These are phyloP conservation scores for Solanum appendiculatum DNA, from an alignment of 257 asterid species.

Conservation along the genomic window DNA sequence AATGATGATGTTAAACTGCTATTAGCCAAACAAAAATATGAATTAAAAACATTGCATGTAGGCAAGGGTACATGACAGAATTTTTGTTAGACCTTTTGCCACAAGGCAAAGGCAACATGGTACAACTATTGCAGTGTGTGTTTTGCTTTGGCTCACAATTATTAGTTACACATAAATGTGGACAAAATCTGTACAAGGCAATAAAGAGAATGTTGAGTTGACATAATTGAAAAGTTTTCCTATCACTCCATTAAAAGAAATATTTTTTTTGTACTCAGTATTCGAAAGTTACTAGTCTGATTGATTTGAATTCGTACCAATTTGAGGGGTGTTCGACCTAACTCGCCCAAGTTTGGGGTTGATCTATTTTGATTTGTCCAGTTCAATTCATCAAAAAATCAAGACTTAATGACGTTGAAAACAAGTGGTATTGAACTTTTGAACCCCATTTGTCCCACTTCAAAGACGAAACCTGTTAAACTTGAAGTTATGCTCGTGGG, in stretches of 20 bases:
- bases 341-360: background rate
- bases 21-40: background rate
- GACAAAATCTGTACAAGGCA: background rate
- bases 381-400: background rate
- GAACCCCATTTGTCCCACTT: background rate
- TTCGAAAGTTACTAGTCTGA: background rate
- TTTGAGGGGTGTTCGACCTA: background rate
- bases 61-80: background rate
- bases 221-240: background rate
- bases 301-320: background rate
- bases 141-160: background rate
- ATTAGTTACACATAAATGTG: background rate
- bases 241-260: background rate
- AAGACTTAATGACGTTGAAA: background rate
- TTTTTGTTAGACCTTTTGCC: background rate
- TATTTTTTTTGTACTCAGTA: background rate
- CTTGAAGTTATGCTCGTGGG: background rate
- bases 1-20: background rate
- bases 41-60: background rate
- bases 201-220: background rate
- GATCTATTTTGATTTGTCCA: background rate
- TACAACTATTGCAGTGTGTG: background rate
- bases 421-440: background rate
- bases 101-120: background rate
- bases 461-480: background rate